Evolutionary conservation across 352 stramenopile genomes (phyloP), one percentile per base, ranked within the genome.

Genomic region (Globisporangium spiculum): DNA sequence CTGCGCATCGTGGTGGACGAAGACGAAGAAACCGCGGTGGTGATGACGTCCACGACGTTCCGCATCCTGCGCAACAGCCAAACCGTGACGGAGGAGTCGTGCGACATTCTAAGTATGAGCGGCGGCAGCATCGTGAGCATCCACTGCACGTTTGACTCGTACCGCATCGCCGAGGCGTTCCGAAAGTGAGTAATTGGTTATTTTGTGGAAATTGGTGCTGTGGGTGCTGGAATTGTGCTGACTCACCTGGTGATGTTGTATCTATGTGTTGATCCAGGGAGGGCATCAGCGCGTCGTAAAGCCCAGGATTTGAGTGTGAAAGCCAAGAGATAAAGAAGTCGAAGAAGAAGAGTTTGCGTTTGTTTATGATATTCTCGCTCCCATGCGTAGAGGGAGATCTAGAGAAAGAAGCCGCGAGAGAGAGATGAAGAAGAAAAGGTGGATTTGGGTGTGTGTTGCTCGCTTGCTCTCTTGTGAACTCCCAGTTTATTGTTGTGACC

Each of bases 121-220:
- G 77, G 77, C 57, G 85, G 86, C 59, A 75, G 73, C 55, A 91
- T 96, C 69, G 79, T 90, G 53, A 94, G 83, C 66, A 93, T 96
- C 59, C 88, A 96, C 74, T 93, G 84, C 76, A 96, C 88, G 53
- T 96, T 94, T 61, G 88, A 96, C 77, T 96, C 88, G 74, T 85
- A 84, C 72, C 83, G 85, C 70, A 87, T 96, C 60, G 86, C 88
- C 20, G 79, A 92, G 65, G 83, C 88, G 54, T 96, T 96, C 73
- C 76, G 77, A 78, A 93, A 91, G 88, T 96, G 88, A 66, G 86
- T 88, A 5, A 18, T 32, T 8, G 38, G 18, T 26, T 5, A 14
- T n/a, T 20, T 26, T 20, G 22, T 48, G 18, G 56, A 50, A 46
- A 61, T 61, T 61, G 56, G 26, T 50, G 56, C 20, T 34, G 8